phyloP scores from a whole-genome alignment of 2,329 filamentous ascomycete species.

The Neoascochyta sp. region DNA sequence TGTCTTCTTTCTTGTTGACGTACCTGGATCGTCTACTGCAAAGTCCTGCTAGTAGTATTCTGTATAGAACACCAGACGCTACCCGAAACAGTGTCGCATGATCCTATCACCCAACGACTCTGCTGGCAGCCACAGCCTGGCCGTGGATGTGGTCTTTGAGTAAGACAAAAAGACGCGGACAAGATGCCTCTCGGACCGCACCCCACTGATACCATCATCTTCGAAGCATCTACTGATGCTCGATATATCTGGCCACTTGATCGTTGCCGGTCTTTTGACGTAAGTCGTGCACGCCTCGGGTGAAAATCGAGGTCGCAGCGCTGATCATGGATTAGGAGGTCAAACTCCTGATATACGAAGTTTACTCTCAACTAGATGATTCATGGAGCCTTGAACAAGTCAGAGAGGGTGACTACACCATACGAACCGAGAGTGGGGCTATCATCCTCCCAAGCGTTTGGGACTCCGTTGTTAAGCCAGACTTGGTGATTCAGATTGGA shows the following conservation, averaged over 20 bases:
- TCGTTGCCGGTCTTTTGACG: conserved; percentile 1
- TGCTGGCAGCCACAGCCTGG: no score
- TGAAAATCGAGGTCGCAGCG: background rate
- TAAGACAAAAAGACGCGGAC: no score
- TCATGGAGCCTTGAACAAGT: conserved; percentile 5
- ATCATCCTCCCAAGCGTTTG: conserved; percentile 20
- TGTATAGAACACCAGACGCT: no score
- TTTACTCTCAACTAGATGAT: conserved; percentile 7
- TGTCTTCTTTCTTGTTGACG: no score
- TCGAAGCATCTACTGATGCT: background rate
- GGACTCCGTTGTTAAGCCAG: conserved; percentile 11
- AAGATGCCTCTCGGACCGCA: no score
- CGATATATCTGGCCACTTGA: conserved; percentile 3
- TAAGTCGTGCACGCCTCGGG: conserved; percentile 1
- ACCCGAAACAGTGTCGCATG: no score
- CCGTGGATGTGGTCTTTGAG: no score
- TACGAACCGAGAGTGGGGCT: conserved; percentile 8
- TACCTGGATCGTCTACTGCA: no score
- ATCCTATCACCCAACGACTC: no score
- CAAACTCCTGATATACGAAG: conserved; percentile 10
- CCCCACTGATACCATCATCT: background rate
- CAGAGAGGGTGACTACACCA: conserved; percentile 10
- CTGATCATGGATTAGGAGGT: conserved; percentile 7
- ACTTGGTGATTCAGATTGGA: conserved; percentile 4
- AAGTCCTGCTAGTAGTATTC: no score